Percentiles rank a stretch among this genome's conserved stretches.
Conservation (phyloP, 345 rosid species). For the Salix purpurea region DNA sequence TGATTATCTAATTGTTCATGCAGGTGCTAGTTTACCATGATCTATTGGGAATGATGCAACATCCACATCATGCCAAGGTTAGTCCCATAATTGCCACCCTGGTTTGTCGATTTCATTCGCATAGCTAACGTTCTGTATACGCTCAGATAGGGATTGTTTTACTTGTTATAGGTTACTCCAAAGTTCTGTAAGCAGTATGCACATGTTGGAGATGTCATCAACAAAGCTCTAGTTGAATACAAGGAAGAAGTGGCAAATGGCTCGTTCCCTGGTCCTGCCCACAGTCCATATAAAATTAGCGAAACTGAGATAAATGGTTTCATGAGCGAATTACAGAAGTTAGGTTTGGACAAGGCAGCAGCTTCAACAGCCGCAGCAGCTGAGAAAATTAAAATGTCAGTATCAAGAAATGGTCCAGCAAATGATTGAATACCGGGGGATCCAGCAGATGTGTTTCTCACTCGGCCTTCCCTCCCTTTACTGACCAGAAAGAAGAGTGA, state of each 20-base stretch:
- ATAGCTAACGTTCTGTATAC: neutral
- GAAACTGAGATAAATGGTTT: slow-evolving; percentile 55
- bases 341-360: slow-evolving; percentile 74
- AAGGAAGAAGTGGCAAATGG: slow-evolving; percentile 70
- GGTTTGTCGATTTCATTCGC: neutral
- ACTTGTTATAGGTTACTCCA: slow-evolving; percentile 62
- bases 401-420: neutral
- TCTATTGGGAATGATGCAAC: slow-evolving; percentile 90
- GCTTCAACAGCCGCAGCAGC: slow-evolving; percentile 60
- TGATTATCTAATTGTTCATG: slow-evolving; percentile 2
- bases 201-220: slow-evolving; percentile 63
- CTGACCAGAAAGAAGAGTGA: neutral
- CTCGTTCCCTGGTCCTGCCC: slow-evolving; percentile 66
- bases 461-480: neutral
- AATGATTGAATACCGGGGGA: neutral
- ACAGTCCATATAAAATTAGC: slow-evolving; percentile 70
- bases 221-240: slow-evolving; percentile 67
- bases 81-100: neutral
- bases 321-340: slow-evolving; percentile 54
- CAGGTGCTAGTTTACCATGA: slow-evolving; percentile 90
- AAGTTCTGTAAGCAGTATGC: slow-evolving; percentile 87
- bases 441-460: neutral
- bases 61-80: slow-evolving; percentile 98
- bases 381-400: slow-evolving; percentile 29
- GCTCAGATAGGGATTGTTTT: neutral